Conservation (phyloP, 2,329 filamentous ascomycete genomes). For the Aureobasidium subglaciale region DNA sequence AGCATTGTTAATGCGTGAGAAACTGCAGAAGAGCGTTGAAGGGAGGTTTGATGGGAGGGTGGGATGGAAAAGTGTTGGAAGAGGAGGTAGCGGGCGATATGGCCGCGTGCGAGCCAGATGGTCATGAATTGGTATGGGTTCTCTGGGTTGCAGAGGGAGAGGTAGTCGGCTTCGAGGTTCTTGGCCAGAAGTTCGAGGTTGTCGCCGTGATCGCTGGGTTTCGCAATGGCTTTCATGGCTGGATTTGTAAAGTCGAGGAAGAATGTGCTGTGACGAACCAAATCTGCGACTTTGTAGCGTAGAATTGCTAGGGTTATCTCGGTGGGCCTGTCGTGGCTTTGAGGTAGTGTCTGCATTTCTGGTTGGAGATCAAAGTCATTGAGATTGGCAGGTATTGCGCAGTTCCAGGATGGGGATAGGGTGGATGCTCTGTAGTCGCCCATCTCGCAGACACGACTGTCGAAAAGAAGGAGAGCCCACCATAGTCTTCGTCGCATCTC, state of each 20-base stretch:
- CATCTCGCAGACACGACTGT: constrained; percentile 62
- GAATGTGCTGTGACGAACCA: constrained; percentile 32
- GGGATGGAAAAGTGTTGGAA: constrained; percentile 35
- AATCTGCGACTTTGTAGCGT: constrained; percentile 37
- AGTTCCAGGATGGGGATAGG: constrained; percentile 40
- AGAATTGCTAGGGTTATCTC: constrained; percentile 40
- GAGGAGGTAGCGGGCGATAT: constrained; percentile 45
- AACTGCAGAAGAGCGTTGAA: constrained; percentile 26
- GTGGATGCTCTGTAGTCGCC: constrained; percentile 41
- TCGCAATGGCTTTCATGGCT: constrained; percentile 28
- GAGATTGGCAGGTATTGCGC: constrained; percentile 35
- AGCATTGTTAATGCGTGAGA: constrained; percentile 35
- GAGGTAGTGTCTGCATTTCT: constrained; percentile 33
- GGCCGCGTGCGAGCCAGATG: constrained; percentile 37
- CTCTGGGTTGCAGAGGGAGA: constrained; percentile 35
- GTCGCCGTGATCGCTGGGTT: constrained; percentile 13
- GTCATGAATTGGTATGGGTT: constrained; percentile 43
- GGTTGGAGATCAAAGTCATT: constrained; percentile 36
- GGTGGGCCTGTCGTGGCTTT: constrained; percentile 27
- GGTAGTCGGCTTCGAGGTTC: constrained; percentile 43
- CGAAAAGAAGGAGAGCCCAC: constrained; percentile 65
- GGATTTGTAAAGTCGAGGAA: constrained; percentile 44
- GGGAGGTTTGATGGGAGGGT: constrained; percentile 18
- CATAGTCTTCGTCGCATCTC: constrained; percentile 66
- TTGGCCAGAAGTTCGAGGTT: constrained; percentile 33